Evolutionary conservation across 495 filamentous ascomycete genomes (phyloP).

Genomic region (Entonaema liquescens): DNA sequence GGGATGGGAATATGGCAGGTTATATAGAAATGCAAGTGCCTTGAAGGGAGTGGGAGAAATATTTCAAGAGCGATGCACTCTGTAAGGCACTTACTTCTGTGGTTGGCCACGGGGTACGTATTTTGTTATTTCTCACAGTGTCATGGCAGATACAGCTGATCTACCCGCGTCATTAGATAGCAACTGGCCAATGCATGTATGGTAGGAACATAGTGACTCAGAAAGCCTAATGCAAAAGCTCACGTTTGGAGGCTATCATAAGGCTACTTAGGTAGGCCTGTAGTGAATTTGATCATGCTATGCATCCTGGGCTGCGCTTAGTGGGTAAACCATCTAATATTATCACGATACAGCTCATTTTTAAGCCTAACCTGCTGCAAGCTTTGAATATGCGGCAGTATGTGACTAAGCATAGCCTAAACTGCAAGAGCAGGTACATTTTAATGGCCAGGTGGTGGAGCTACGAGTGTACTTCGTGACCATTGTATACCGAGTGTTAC

Average conservation of each 20-base stretch:
- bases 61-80: neutral
- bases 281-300: neutral
- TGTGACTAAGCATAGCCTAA: neutral
- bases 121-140: neutral
- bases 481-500: neutral
- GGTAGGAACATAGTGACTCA: neutral
- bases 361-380: neutral
- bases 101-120: neutral
- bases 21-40: neutral
- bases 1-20: neutral
- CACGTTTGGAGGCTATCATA: neutral
- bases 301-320: neutral
- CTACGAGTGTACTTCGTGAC: neutral
- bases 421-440: neutral
- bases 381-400: neutral
- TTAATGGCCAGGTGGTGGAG: neutral
- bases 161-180: neutral
- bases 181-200: neutral
- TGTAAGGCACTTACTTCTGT: neutral
- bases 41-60: neutral
- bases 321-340: neutral
- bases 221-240: neutral
- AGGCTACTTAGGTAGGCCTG: neutral
- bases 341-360: neutral
- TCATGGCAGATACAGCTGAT: neutral